Base-by-base conservation (phyloP, 2,329 filamentous ascomycete species). In the Hypoxylon sp. region DNA sequence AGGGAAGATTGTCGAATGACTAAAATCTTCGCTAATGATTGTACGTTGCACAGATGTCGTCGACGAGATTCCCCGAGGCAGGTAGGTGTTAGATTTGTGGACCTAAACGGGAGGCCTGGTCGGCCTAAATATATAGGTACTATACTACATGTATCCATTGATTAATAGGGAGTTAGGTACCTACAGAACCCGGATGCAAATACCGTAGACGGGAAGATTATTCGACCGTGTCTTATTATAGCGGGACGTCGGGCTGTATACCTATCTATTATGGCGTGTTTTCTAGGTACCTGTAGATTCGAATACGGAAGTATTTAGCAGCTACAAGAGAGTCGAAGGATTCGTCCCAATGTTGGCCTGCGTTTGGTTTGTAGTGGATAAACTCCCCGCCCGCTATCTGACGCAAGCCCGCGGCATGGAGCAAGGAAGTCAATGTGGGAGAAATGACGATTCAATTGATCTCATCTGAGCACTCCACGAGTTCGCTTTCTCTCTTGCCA, bases 271-370 rank as follows among this genome's bases (percentile, higher is more conserved):
- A 13, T 22, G 29, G 54, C 54, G 35, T 57, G 54, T 57, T 35
- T 57, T 10, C n/a, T 24, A 47, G 2, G 50, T 31, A 31, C 29
- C 29, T 31, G 29, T 31, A 39, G 6, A n/a, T 44, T 31, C 26
- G 24, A 57, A 57, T 33, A 57, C 8, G 22, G 39, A 57, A 46
- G n/a, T 33, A 31, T 13, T 17, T 5, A 35, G 59, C 48, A 53
- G 17, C 22, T 22, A 42, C 47, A 60, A 44, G 57, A 52, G 52
- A 39, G 51, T 35, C 9, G 53, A 63, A 63, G 60, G 60, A 63
- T 63, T 58, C 52, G 46, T 52, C 52, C 33, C 51, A 54, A 50
- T 31, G 39, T 59, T 44, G 24, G 14, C 17, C 33, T 33, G 31
- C 13, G n/a, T 51, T 17, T 48, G 42, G 50, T 37, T 13, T 11